These are phyloP conservation scores for Mortierella sp. DNA, from an alignment of 371 early-diverging fungal species.

Conservation along the genomic window DNA sequence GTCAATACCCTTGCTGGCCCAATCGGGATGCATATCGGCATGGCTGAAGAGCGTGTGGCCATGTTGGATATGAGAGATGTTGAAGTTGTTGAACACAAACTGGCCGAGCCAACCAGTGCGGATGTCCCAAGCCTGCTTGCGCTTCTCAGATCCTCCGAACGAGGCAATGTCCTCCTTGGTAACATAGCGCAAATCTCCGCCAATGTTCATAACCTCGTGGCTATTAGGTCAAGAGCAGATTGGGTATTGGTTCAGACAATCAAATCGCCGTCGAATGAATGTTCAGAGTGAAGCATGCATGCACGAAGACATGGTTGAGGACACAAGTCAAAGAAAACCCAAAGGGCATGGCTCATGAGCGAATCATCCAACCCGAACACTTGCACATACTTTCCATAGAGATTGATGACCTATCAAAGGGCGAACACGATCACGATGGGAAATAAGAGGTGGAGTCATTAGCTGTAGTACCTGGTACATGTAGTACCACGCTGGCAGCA, in stretches of 20 bases:
- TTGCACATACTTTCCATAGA: slow-evolving; percentile 42
- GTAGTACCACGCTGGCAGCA: no score
- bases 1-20: slow-evolving; percentile 61
- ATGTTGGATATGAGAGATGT: slow-evolving; percentile 71
- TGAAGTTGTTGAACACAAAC: slow-evolving; percentile 60
- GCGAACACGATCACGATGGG: not conserved
- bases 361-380: not conserved
- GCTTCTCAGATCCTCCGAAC: slow-evolving; percentile 70
- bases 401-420: slow-evolving; percentile 32
- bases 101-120: slow-evolving; percentile 76
- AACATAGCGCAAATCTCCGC: slow-evolving; percentile 79
- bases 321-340: no score
- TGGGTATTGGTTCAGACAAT: not conserved
- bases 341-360: not conserved
- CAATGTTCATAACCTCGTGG: slow-evolving; percentile 84
- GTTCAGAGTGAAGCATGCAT: not conserved
- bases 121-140: slow-evolving; percentile 65
- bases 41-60: slow-evolving; percentile 78
- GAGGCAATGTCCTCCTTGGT: slow-evolving; percentile 68
- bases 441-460: no score
- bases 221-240: slow-evolving; percentile 57
- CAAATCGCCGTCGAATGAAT: not conserved
- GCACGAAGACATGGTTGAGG: no score
- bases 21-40: slow-evolving; percentile 76
- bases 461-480: no score